Evolutionary conservation across 495 filamentous ascomycete species (phyloP).

Genomic region (Diplogelasinospora grovesii): DNA sequence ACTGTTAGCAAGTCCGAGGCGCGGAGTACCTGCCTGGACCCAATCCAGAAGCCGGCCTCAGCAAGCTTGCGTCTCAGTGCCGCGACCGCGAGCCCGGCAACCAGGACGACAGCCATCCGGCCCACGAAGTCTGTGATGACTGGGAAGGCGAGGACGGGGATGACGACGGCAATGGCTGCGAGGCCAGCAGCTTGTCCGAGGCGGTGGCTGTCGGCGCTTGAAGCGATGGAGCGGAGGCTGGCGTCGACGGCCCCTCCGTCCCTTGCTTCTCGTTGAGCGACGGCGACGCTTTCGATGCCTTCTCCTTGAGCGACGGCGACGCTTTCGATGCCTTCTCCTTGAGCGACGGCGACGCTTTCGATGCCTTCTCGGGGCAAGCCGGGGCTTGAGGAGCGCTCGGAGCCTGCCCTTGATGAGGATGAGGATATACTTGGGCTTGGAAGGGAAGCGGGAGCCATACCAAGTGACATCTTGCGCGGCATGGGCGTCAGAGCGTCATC

Average conservation of each 20-base stretch:
- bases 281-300: too few relatives aligned
- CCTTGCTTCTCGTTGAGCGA: too few relatives aligned
- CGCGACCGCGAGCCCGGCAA: constrained; percentile 2
- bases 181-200: constrained; percentile 1
- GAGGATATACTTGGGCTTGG: too few relatives aligned
- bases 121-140: constrained; percentile 10
- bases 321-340: too few relatives aligned
- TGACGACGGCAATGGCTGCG: constrained; percentile 2
- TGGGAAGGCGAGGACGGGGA: constrained; percentile 3
- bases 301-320: too few relatives aligned
- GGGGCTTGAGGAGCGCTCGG: not conserved
- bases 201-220: not conserved
- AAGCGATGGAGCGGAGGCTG: not conserved
- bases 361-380: too few relatives aligned
- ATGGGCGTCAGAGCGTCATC: constrained; percentile 18
- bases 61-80: not conserved
- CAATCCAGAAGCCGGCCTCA: not conserved
- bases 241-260: too few relatives aligned
- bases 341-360: too few relatives aligned
- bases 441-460: not conserved
- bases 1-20: too few relatives aligned
- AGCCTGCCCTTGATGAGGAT: not conserved
- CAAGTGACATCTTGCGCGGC: constrained; percentile 15
- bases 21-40: too few relatives aligned
- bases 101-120: constrained; percentile 12